phyloP scores from a whole-genome alignment of 192 early-diverging fungal genomes.

The Entomortierella parvispora region DNA sequence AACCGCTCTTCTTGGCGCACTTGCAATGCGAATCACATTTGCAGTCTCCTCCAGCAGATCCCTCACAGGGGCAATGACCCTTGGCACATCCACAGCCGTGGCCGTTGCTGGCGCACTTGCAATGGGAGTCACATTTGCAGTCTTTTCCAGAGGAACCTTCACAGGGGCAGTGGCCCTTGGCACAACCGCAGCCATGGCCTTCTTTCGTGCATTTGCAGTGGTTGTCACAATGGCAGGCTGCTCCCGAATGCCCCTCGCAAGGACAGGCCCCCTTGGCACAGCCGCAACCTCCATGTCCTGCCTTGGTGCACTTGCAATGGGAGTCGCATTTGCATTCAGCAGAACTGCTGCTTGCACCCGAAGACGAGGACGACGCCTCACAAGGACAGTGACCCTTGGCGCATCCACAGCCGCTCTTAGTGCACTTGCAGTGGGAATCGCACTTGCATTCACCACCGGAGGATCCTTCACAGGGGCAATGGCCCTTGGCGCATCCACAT shows the following conservation, averaged over 20 bases:
- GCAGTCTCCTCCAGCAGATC: constrained; percentile 16
- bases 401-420: constrained; percentile 15
- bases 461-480: constrained; percentile 17
- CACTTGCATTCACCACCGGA: constrained; percentile 30
- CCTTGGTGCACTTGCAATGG: constrained; percentile 1
- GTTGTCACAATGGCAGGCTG: background rate
- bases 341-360: too few relatives aligned
- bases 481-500: constrained; percentile 25
- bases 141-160: background rate
- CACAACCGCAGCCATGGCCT: too few relatives aligned
- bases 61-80: constrained; percentile 21
- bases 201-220: background rate
- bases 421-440: constrained; percentile 14
- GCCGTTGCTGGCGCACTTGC: constrained; percentile 1
- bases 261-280: constrained; percentile 8
- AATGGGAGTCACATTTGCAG: constrained; percentile 7
- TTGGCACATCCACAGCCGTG: constrained; percentile 23
- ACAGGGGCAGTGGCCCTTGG: too few relatives aligned
- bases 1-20: constrained; percentile 10
- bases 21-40: constrained; percentile 21
- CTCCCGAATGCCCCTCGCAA: background rate
- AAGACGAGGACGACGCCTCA: background rate
- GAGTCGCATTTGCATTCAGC: background rate
- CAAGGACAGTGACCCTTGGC: too few relatives aligned
- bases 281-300: background rate